Evolutionary conservation across 176 grass and related monocot genomes (phyloP).

Genomic region (Oryza nivara): DNA sequence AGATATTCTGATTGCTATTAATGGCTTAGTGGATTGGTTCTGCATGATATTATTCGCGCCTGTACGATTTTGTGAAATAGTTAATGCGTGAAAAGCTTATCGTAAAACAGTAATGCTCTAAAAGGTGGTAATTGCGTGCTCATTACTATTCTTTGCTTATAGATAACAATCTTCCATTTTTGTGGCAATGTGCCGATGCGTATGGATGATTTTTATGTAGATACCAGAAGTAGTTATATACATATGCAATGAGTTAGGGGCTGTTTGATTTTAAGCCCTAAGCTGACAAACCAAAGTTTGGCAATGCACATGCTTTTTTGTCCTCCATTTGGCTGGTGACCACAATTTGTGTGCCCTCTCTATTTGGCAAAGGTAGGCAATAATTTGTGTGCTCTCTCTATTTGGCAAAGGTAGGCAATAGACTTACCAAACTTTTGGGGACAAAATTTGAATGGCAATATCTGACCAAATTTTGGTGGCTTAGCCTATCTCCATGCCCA

Average conservation of each 20-base stretch:
- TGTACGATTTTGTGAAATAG: background rate
- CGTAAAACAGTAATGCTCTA: background rate
- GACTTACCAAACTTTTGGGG: background rate
- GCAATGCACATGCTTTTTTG: background rate
- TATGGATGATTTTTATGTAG: background rate
- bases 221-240: background rate
- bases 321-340: background rate
- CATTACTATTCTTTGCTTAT: background rate
- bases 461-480: background rate
- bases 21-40: background rate
- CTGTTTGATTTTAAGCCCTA: background rate
- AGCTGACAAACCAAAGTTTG: background rate
- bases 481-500: background rate
- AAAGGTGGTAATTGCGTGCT: background rate
- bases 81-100: background rate
- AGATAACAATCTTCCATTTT: background rate
- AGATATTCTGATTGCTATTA: slow-evolving; percentile 11
- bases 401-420: background rate
- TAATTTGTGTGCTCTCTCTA: background rate
- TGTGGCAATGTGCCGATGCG: background rate
- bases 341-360: too few species aligned
- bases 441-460: background rate
- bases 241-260: background rate
- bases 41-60: background rate
- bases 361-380: background rate